Percentiles rank a stretch among this genome's conserved stretches.
Conservation (phyloP, 108 stramenopile genomes). For the Nitzschia sp. region DNA sequence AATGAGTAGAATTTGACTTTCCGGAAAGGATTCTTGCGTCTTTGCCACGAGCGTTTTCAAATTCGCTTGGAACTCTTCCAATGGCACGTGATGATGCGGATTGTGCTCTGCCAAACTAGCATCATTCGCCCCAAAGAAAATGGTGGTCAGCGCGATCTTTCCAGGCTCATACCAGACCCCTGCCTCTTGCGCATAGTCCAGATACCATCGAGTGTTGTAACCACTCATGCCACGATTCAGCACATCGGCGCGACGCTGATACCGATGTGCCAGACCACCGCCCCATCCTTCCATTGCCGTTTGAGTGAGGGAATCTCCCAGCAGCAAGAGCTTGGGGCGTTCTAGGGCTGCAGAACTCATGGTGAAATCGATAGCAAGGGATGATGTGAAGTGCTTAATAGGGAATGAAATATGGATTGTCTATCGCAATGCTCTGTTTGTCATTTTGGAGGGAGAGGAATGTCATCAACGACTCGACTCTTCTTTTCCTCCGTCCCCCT, state of each 20-base stretch:
- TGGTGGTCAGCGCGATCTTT: constrained; percentile 37
- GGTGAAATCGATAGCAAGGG: too few relatives aligned
- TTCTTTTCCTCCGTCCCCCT: too few relatives aligned
- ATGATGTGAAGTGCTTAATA: too few relatives aligned
- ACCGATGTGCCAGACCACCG: constrained; percentile 64
- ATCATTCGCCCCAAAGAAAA: constrained; percentile 87
- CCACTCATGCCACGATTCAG: constrained; percentile 83
- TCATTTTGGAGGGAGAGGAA: too few relatives aligned
- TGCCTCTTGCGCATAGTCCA: constrained; percentile 27
- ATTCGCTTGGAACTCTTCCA: constrained; percentile 66
- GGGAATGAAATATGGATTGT: too few relatives aligned
- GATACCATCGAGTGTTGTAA: constrained; percentile 77
- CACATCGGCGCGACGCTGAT: constrained; percentile 78
- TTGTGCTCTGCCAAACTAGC: constrained; percentile 47
- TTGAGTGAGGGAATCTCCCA: constrained; percentile 86
- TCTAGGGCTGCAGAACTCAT: constrained; percentile 12
- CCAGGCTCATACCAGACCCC: constrained; percentile 40
- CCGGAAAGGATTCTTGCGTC: constrained; percentile 31
- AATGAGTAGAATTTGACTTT: constrained; percentile 59
- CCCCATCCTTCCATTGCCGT: constrained; percentile 71
- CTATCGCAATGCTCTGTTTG: too few relatives aligned
- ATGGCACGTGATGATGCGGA: constrained; percentile 69
- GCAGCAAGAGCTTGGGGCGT: constrained; percentile 61
- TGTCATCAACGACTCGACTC: too few relatives aligned
- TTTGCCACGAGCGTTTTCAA: constrained; percentile 54